These are phyloP conservation scores for Aphanomyces cochlioides DNA, from an alignment of 352 stramenopile genomes.

Conservation along the genomic window DNA sequence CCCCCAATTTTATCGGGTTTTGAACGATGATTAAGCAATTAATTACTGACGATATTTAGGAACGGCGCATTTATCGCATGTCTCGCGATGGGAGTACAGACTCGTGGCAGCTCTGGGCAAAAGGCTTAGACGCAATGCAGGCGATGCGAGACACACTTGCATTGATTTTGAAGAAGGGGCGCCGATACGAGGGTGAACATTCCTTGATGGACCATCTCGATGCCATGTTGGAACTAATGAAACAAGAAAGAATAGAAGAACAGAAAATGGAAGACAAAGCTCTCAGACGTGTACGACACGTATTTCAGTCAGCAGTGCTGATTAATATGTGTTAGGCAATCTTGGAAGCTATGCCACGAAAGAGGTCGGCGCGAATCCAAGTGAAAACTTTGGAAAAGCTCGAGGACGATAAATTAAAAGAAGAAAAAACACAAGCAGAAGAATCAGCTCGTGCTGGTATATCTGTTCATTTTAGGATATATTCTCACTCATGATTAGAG, in stretches of 20 bases:
- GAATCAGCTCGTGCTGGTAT: constrained; percentile 1
- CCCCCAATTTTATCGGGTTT: constrained; percentile 66
- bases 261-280: constrained; percentile 65
- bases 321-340: constrained; percentile 43
- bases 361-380: constrained; percentile 76
- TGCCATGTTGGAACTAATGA: constrained; percentile 76
- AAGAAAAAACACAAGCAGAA: not conserved
- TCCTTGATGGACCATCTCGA: constrained; percentile 73
- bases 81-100: constrained; percentile 41
- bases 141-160: constrained; percentile 43
- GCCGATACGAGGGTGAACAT: constrained; percentile 66
- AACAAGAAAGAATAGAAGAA: constrained; percentile 50
- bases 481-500: not conserved
- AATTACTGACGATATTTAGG: constrained; percentile 32
- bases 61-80: constrained; percentile 69
- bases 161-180: constrained; percentile 56
- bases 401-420: constrained; percentile 4
- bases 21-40: not conserved
- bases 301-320: not conserved
- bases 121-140: constrained; percentile 61
- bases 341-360: constrained; percentile 77
- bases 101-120: constrained; percentile 72
- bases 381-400: constrained; percentile 63
- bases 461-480: not conserved
- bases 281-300: constrained; percentile 37